A percentile compares a stretch with the other conserved stretches of the same genome.
These are phyloP conservation scores for Phylloporus rhodoxanthus DNA, from an alignment of 768 basidiomycete genomes.

Conservation along the genomic window DNA sequence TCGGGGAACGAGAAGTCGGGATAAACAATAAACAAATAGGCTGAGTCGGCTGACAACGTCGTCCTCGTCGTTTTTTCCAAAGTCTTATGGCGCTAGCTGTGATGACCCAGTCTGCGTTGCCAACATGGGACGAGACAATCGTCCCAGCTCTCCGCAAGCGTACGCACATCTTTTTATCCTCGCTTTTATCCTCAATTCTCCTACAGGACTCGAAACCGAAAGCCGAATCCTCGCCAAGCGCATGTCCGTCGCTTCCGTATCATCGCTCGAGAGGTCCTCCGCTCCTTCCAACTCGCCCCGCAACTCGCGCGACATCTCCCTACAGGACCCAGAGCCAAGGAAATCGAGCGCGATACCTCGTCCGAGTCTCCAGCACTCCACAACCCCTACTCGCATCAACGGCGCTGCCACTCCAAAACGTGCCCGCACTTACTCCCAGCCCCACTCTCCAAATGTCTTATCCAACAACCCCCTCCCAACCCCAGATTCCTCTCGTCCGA, in stretches of 20 bases:
- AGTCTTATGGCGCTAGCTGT: constrained; percentile 35
- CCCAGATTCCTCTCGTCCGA: constrained; percentile 36
- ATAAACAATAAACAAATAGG: background rate
- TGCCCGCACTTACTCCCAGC: constrained; percentile 61
- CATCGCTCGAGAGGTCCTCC: constrained; percentile 39
- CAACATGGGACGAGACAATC: constrained; percentile 77
- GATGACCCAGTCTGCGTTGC: constrained; percentile 33
- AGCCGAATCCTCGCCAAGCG: constrained; percentile 72
- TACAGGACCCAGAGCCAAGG: constrained; percentile 30
- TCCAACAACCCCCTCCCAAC: constrained; percentile 28
- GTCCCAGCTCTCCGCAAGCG: constrained; percentile 78
- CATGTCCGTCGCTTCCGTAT: constrained; percentile 67
- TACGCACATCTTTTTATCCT: constrained; percentile 31
- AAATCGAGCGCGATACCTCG: constrained; percentile 42
- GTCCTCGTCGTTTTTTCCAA: background rate
- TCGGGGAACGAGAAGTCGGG: background rate
- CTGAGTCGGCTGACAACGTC: background rate
- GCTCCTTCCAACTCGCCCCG: constrained; percentile 17
- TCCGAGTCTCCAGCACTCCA: constrained; percentile 38
- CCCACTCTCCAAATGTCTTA: constrained; percentile 29
- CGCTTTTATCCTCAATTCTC: background rate
- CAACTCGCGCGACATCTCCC: constrained; percentile 18
- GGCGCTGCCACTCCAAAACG: constrained; percentile 39
- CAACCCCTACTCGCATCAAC: constrained; percentile 21
- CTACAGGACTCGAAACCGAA: constrained; percentile 71